A percentile compares a stretch with the other conserved stretches of the same genome.
Evolutionary conservation across 257 asterid genomes (phyloP).

Genomic region (Nicotiana undulata): DNA sequence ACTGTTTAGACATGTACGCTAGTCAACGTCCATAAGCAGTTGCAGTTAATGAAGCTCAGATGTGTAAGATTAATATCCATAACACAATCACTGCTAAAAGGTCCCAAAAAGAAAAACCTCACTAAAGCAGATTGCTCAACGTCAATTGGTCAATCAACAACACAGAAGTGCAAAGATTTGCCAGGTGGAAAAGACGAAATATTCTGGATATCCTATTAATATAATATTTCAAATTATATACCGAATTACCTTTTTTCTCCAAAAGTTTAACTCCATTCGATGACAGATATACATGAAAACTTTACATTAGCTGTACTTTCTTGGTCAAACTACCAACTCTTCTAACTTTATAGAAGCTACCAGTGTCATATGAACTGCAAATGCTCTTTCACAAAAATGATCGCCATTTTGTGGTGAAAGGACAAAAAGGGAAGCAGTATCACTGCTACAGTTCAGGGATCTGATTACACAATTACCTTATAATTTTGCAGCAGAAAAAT

Average conservation of each 20-base stretch:
- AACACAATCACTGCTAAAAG: not conserved
- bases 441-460: slow-evolving; percentile 13
- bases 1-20: not conserved
- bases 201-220: not conserved
- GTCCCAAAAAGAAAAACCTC: not conserved
- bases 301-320: not conserved
- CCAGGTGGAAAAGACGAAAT: not conserved
- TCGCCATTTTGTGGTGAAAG: slow-evolving; percentile 1
- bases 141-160: not conserved
- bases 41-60: not conserved
- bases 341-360: not conserved
- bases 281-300: not conserved
- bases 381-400: slow-evolving; percentile 1
- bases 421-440: not conserved
- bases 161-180: not conserved
- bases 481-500: slow-evolving; percentile 18
- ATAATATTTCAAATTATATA: slow-evolving; percentile 1
- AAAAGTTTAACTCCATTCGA: slow-evolving; percentile 2
- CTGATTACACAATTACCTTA: slow-evolving; percentile 29
- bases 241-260: not conserved
- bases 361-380: slow-evolving; percentile 8
- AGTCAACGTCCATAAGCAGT: not conserved
- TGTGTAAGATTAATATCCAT: not conserved
- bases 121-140: not conserved
- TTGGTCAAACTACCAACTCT: slow-evolving; percentile 4